These are phyloP conservation scores for Candida boleticola DNA, from an alignment of 805 yeast species.

Conservation along the genomic window DNA sequence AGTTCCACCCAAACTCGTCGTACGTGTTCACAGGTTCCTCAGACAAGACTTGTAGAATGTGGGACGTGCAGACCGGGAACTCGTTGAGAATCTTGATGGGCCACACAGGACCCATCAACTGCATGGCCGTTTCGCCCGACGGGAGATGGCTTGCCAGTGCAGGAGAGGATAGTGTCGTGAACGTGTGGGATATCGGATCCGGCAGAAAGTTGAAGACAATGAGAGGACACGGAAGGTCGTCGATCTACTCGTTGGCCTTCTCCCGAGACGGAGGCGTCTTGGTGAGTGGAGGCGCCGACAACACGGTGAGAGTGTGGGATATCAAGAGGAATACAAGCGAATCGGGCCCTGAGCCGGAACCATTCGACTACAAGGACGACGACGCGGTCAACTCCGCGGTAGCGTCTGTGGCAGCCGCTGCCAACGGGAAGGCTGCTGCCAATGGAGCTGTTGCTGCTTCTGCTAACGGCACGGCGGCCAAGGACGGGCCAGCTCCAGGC, in stretches of 20 bases:
- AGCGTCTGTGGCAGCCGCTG: conserved; percentile 8
- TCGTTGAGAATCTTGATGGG: conserved; percentile 91
- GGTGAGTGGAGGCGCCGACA: conserved; percentile 90
- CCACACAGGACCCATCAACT: conserved; percentile 84
- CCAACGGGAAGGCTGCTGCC: conserved; percentile 10
- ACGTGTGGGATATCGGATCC: conserved; percentile 91
- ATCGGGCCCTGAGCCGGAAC: conserved; percentile 74
- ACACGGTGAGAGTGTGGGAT: conserved; percentile 95
- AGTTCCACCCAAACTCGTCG: conserved; percentile 94
- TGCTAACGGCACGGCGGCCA: conserved; percentile 17
- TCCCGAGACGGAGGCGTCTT: conserved; percentile 85
- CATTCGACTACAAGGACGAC: conserved; percentile 33
- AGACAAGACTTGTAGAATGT: conserved; percentile 95
- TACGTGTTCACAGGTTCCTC: conserved; percentile 93
- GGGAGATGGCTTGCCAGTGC: conserved; percentile 96
- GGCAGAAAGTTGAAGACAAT: conserved; percentile 85
- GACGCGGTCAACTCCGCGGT: conserved; percentile 6
- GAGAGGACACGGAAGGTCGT: conserved; percentile 91
- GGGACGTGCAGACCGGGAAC: conserved; percentile 90
- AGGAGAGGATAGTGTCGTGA: conserved; percentile 86
- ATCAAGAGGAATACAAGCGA: conserved; percentile 81
- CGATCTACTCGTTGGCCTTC: conserved; percentile 81
- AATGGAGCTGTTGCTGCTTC: conserved; percentile 9
- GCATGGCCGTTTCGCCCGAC: conserved; percentile 90
- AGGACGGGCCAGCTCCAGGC: conserved; percentile 13